Conservation (phyloP, 331 rosid species). For the Spiraea crenata region DNA sequence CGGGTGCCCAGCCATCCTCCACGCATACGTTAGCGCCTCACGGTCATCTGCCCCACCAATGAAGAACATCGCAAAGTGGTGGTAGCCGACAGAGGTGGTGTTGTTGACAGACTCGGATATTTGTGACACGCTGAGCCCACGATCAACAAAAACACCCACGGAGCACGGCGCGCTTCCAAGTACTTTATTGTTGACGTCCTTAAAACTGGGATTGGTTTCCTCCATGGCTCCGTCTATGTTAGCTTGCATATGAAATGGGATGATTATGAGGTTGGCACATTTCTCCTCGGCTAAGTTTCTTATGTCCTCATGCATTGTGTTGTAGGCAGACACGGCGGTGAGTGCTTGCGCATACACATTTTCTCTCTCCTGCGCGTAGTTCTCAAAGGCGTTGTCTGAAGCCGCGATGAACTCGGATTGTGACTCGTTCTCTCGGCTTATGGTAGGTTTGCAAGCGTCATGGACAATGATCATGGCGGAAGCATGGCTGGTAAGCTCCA, state of each 20-base stretch:
- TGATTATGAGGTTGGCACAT: constrained; percentile 49
- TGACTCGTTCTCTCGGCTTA: constrained; percentile 2
- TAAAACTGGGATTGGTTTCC: constrained; percentile 2
- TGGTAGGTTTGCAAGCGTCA: constrained; percentile 28
- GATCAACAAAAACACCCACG: constrained; percentile 47
- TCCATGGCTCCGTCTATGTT: constrained; percentile 35
- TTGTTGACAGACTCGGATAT: background rate
- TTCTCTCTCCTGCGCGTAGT: constrained; percentile 33
- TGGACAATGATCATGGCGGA: constrained; percentile 46
- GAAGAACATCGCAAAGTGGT: constrained; percentile 25
- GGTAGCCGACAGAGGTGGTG: constrained; percentile 12
- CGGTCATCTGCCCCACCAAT: constrained; percentile 58
- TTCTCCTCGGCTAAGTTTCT: constrained; percentile 63
- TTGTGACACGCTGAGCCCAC: constrained; percentile 28
- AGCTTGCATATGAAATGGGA: constrained; percentile 55
- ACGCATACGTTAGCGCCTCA: constrained; percentile 47
- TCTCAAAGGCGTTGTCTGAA: constrained; percentile 32
- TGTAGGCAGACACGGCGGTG: constrained; percentile 53
- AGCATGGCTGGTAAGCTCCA: constrained; percentile 38
- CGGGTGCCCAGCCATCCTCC: constrained; percentile 27
- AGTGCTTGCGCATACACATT: constrained; percentile 37
- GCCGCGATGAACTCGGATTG: constrained; percentile 38
- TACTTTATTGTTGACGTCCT: constrained; percentile 36
- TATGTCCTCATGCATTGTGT: constrained; percentile 65
- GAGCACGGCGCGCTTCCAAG: constrained; percentile 60